Evolutionary conservation across 2,329 filamentous ascomycete genomes (phyloP), one percentile per base, ranked within the genome.

Genomic region (Mollisia scopiformis): DNA sequence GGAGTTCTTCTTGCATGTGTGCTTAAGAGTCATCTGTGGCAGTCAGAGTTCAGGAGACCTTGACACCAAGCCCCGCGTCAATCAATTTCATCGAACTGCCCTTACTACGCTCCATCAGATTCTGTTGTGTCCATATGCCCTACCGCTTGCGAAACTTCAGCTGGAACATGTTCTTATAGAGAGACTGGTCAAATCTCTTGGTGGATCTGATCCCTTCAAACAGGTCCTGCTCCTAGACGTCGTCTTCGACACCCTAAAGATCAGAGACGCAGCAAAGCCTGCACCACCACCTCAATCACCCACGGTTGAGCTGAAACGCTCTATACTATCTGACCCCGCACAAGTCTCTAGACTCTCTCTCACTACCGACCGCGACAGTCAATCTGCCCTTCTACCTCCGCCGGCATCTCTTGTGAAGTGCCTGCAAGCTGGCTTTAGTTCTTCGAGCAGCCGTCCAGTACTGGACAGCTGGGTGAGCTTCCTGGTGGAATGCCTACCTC

Each of bases 391-490:
- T 27, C 76, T 78, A 16, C 84, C 88, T 3, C 90, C 91, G 21
- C 87, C 90, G 2, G 78, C 86, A 16, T 80, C 88, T 35, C 77
- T 99, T n/a, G 83, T 95, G n/a, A 89, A 91, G 64, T 96, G 92
- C 71, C 81, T 99, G 13, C 88, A 92, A 62, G 86, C 88, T 49
- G 95, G 93, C 0, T 88, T 99, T 53, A 87, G 90, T 57, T 91
- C 92, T 3, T 74, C 83, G 2, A 87, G 82, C 56, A 93, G 91
- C 67, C 87, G 92, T 5, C 81, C 87, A 8, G 88, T 96, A 6
- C 79, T 99, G 35, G 93, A 98, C 69, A 93, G 91, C 72, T 99
- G 96, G 96, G 88, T 97, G 10, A 82, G 85, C 30, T 93, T 99
- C 67, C 81, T 99, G 7, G 85, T 87, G 4, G 90, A 94, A 72